Evolutionary conservation across 177 flowering plant species (phyloP).

Genomic region (Vitis hybrid): DNA sequence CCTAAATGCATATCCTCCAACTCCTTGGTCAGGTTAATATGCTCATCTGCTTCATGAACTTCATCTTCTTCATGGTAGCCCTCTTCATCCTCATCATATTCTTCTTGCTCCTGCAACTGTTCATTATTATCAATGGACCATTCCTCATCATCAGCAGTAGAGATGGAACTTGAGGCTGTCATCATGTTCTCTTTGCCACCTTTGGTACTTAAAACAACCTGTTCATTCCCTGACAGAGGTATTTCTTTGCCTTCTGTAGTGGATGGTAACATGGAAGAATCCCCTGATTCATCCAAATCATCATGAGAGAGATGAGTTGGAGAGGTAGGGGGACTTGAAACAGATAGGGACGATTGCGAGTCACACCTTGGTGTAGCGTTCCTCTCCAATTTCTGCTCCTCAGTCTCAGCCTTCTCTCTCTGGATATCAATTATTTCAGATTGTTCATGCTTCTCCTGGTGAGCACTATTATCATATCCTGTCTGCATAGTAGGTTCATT

Average conservation of each 20-base stretch:
- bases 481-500: slow-evolving; percentile 36
- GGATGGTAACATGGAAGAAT: slow-evolving; percentile 39
- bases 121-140: slow-evolving; percentile 69
- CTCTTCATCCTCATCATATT: slow-evolving; percentile 86
- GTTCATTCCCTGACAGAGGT: slow-evolving; percentile 32
- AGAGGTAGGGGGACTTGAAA: slow-evolving; percentile 87
- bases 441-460: slow-evolving; percentile 34
- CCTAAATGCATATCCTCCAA: slow-evolving; percentile 60
- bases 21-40: slow-evolving; percentile 51
- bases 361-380: slow-evolving; percentile 55
- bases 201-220: slow-evolving; percentile 24
- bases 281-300: slow-evolving; percentile 78
- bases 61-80: slow-evolving; percentile 86
- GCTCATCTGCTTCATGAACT: slow-evolving; percentile 64
- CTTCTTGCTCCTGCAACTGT: slow-evolving; percentile 81
- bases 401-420: slow-evolving; percentile 28
- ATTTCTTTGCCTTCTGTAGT: slow-evolving; percentile 37
- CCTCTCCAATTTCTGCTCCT: slow-evolving; percentile 34
- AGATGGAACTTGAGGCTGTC: slow-evolving; percentile 33
- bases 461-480: slow-evolving; percentile 29
- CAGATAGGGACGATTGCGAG: slow-evolving; percentile 92
- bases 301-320: slow-evolving; percentile 91
- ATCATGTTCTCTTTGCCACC: slow-evolving; percentile 28
- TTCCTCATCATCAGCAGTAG: slow-evolving; percentile 74
- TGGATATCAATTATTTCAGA: slow-evolving; percentile 31